Conservation (phyloP, 768 basidiomycete species). For the Suillus alpinus region DNA sequence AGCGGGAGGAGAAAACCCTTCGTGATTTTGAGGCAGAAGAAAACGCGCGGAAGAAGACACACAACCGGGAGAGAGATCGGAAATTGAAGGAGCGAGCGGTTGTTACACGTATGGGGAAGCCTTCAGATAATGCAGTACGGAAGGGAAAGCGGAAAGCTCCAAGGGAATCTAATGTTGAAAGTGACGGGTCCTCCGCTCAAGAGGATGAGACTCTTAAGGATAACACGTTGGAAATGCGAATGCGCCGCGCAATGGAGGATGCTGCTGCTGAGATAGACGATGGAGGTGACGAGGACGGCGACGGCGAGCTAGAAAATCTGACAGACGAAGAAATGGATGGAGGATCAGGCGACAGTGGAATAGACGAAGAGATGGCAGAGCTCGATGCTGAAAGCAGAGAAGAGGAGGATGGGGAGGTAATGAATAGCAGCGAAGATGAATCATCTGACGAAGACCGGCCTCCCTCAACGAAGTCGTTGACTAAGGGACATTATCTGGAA, state of each 20-base stretch:
- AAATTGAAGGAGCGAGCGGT: slow-evolving; percentile 48
- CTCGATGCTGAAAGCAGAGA: slow-evolving; percentile 2
- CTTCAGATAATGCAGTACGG: slow-evolving; percentile 11
- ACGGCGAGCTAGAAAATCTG: slow-evolving; percentile 11
- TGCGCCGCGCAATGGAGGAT: slow-evolving; percentile 29
- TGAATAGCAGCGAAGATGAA: slow-evolving; percentile 20
- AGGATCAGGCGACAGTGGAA: slow-evolving; percentile 17
- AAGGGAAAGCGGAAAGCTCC: slow-evolving; percentile 17
- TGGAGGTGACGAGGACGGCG: slow-evolving; percentile 21
- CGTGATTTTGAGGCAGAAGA: slow-evolving; percentile 35
- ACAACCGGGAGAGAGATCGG: slow-evolving; percentile 47
- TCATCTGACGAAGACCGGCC: slow-evolving; percentile 3
- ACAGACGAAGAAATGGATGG: slow-evolving; percentile 10
- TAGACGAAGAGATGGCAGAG: slow-evolving; percentile 12
- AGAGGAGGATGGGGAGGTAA: slow-evolving; percentile 14
- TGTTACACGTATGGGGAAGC: slow-evolving; percentile 15
- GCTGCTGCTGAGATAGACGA: slow-evolving; percentile 21
- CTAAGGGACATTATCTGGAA: slow-evolving; percentile 54
- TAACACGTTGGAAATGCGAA: slow-evolving; percentile 16
- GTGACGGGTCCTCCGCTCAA: slow-evolving; percentile 22
- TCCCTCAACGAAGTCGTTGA: slow-evolving; percentile 14
- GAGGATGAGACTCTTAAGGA: slow-evolving; percentile 11
- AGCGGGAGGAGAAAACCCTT: slow-evolving; percentile 36
- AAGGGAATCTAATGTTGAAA: slow-evolving; percentile 24
- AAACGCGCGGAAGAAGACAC: slow-evolving; percentile 40